Conservation (phyloP, 2,329 filamentous ascomycete genomes). For the Hypoxylon sp. region DNA sequence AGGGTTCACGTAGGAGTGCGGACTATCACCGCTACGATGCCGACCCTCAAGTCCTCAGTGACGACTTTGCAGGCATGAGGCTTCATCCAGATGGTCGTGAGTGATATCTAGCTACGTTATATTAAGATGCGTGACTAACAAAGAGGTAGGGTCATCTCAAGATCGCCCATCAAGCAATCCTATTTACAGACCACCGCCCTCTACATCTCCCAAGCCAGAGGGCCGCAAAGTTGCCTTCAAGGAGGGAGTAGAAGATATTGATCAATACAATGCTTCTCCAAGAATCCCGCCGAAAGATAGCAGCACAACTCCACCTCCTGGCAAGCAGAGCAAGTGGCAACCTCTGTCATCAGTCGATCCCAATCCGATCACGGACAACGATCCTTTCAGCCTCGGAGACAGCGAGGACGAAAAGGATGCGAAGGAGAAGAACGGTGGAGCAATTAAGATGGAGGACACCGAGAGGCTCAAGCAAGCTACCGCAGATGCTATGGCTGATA, state of each 20-base stretch:
- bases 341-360: constrained; percentile 89
- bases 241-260: constrained; percentile 82
- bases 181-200: constrained; percentile 76
- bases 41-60: constrained; percentile 89
- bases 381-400: constrained; percentile 96
- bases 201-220: constrained; percentile 67
- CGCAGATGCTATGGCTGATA: constrained; percentile 72
- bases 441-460: constrained; percentile 67
- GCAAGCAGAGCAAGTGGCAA: constrained; percentile 95
- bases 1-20: constrained; percentile 79
- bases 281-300: constrained; percentile 68
- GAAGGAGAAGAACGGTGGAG: constrained; percentile 70
- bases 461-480: constrained; percentile 77
- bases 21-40: constrained; percentile 96
- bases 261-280: constrained; percentile 79
- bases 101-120: constrained; percentile 50
- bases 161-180: constrained; percentile 75
- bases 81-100: constrained; percentile 74
- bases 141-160: constrained; percentile 54
- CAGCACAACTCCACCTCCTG: constrained; percentile 58
- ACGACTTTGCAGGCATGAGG: constrained; percentile 85
- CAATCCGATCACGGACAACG: constrained; percentile 87
- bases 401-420: constrained; percentile 91
- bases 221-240: constrained; percentile 71
- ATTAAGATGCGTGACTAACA: constrained; percentile 63